Evolutionary conservation across 2,329 filamentous ascomycete genomes (phyloP).

Genomic region (Conoideocrella luteorostrata): DNA sequence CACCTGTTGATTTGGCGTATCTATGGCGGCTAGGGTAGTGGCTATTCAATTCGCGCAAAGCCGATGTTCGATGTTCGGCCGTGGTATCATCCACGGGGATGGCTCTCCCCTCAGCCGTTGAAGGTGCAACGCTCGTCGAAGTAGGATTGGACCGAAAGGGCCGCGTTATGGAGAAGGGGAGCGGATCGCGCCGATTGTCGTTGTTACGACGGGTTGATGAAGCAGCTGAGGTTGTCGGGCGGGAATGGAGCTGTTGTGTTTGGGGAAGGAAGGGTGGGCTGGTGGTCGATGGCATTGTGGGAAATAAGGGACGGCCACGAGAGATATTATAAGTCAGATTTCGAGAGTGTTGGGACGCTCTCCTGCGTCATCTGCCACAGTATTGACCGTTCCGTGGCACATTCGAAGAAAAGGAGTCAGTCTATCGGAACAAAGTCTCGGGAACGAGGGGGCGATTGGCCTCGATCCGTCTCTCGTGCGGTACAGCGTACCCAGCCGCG

Average conservation of each 20-base stretch:
- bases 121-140: conserved; percentile 46
- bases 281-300: conserved; percentile 3
- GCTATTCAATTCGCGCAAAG: conserved; percentile 53
- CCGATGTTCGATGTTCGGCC: conserved; percentile 50
- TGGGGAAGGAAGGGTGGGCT: conserved; percentile 15
- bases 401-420: too few species aligned
- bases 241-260: conserved; percentile 10
- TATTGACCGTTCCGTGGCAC: too few species aligned
- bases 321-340: too few species aligned
- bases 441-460: too few species aligned
- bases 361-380: too few species aligned
- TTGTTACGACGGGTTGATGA: conserved; percentile 18
- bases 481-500: too few species aligned
- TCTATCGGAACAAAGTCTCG: too few species aligned
- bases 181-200: conserved; percentile 27
- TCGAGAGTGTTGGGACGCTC: too few species aligned
- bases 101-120: conserved; percentile 49
- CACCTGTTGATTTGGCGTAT: conserved; percentile 49
- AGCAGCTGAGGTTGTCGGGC: conserved; percentile 16
- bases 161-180: conserved; percentile 43
- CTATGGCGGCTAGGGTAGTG: conserved; percentile 51
- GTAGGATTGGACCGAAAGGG: conserved; percentile 43
- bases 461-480: too few species aligned
- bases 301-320: too few species aligned
- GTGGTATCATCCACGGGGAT: conserved; percentile 52